Percentiles rank a stretch among this genome's conserved stretches.
phyloP scores from a whole-genome alignment of 345 rosid species.

The Odontarrhena argentea region DNA sequence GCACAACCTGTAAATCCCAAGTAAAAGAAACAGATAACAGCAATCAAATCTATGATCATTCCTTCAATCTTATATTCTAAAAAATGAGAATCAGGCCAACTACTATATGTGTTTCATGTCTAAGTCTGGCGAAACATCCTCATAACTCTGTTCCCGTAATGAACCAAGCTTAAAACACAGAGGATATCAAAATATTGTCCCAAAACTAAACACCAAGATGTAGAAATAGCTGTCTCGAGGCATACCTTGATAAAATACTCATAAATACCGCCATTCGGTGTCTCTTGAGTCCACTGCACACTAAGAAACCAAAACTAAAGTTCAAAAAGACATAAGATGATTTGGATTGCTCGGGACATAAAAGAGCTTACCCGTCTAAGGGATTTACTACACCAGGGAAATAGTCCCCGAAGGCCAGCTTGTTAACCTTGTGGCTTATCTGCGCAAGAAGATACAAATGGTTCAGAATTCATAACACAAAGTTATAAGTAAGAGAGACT shows the following conservation, averaged over 20 bases:
- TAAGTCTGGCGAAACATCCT: background rate
- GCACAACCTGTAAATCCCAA: conserved; percentile 68
- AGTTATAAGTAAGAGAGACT: background rate
- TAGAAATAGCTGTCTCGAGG: conserved; percentile 11
- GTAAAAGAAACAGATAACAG: conserved; percentile 2
- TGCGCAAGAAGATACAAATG: conserved; percentile 35
- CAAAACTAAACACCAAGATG: background rate
- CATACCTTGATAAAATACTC: conserved; percentile 81
- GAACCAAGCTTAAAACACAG: background rate
- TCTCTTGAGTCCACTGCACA: conserved; percentile 66
- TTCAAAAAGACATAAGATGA: background rate
- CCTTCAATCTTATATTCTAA: background rate
- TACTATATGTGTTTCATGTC: background rate
- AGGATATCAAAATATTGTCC: background rate
- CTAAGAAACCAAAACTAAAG: conserved; percentile 37
- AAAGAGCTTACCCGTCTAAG: conserved; percentile 59
- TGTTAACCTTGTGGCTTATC: conserved; percentile 76
- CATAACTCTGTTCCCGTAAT: background rate
- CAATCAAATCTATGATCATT: conserved; percentile 15
- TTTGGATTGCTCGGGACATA: conserved; percentile 9
- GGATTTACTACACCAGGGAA: conserved; percentile 85
- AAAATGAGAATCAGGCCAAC: background rate
- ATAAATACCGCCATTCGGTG: conserved; percentile 76
- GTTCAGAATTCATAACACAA: background rate
- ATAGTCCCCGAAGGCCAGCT: conserved; percentile 66